Evolutionary conservation across 139 green algal species (phyloP).

Genomic region (Zygnema cylindricum): DNA sequence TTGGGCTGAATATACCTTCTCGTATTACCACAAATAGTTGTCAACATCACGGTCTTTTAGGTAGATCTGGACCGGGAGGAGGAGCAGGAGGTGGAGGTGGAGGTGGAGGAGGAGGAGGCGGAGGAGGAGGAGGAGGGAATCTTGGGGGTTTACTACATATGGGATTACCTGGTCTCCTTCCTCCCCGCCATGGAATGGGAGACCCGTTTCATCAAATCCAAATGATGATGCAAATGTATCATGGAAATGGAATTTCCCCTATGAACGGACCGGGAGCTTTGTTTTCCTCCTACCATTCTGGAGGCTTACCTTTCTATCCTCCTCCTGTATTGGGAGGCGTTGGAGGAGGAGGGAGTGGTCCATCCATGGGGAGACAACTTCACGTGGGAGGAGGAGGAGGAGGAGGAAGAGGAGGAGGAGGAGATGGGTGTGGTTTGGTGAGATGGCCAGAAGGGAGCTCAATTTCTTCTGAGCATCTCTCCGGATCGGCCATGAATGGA

Average conservation of each 20-base stretch:
- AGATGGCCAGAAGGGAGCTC: background rate
- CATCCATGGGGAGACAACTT: background rate
- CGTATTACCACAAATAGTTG: background rate
- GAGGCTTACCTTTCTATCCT: background rate
- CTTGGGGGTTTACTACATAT: background rate
- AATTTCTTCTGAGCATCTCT: background rate
- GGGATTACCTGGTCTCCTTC: background rate
- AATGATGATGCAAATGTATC: conserved; percentile 6
- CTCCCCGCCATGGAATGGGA: background rate
- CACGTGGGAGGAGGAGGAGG: background rate
- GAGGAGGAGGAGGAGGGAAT: background rate
- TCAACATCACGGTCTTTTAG: background rate
- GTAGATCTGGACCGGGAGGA: background rate
- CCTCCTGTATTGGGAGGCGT: background rate
- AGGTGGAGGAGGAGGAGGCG: background rate
- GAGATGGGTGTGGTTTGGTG: background rate
- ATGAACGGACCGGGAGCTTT: background rate
- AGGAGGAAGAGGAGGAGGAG: background rate
- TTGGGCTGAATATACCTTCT: too few relatives aligned
- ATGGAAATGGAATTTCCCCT: background rate
- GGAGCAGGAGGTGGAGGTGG: background rate
- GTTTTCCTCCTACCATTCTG: background rate
- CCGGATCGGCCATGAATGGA: background rate
- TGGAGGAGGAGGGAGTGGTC: background rate
- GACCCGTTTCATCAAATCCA: background rate